phyloP scores from a whole-genome alignment of 805 yeast species.

The Lipomyces yamadae region DNA sequence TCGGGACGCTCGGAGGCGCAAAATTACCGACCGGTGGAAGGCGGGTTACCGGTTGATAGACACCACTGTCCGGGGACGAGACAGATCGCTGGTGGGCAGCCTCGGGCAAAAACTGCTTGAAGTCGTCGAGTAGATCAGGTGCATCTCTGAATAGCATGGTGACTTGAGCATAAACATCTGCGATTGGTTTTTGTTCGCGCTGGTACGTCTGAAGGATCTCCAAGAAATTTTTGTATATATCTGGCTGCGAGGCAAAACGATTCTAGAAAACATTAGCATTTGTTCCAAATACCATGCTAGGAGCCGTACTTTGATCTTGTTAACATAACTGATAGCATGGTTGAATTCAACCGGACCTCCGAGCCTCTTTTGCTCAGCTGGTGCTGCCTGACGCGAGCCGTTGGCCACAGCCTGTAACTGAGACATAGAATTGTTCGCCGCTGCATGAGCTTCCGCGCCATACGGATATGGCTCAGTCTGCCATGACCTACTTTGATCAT shows the following conservation, averaged over 20 bases:
- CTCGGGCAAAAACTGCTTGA: conserved; percentile 94
- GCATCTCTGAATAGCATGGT: conserved; percentile 86
- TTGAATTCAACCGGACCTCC: conserved; percentile 88
- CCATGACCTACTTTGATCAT: conserved; percentile 38
- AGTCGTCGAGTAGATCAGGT: conserved; percentile 92
- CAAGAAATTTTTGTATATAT: conserved; percentile 89
- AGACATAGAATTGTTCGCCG: conserved; percentile 26
- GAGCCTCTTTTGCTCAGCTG: conserved; percentile 37
- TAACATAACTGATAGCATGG: conserved; percentile 95
- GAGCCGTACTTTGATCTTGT: conserved; percentile 69
- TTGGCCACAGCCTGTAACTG: conserved; percentile 38
- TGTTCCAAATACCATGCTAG: too few relatives aligned
- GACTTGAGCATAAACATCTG: conserved; percentile 94
- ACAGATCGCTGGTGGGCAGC: conserved; percentile 50
- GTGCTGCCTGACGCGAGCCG: conserved; percentile 33
- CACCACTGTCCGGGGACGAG: conserved; percentile 39
- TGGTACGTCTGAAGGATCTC: conserved; percentile 97
- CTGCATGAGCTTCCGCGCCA: conserved; percentile 20
- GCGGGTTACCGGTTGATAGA: conserved; percentile 47
- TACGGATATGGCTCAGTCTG: conserved; percentile 31
- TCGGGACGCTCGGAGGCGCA: conserved; percentile 58
- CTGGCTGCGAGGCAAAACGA: conserved; percentile 91
- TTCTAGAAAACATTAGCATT: conserved; percentile 48
- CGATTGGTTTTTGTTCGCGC: conserved; percentile 91
- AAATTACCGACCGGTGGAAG: conserved; percentile 90